phyloP scores from a whole-genome alignment of 441 rosid genomes.

The Gossypium schwendimanii region DNA sequence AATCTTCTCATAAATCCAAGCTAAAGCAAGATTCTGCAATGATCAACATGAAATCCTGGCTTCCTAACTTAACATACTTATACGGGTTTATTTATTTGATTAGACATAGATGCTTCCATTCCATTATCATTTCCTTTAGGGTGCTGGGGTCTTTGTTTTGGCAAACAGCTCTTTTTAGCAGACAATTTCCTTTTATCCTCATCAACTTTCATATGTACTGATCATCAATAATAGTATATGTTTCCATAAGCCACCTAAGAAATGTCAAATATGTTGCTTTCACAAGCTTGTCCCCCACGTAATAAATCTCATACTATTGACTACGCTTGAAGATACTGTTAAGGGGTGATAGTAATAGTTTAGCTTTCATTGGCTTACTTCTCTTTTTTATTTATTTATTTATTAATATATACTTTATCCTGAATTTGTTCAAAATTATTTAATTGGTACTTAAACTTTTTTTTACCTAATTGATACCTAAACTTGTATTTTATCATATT shows the following conservation, averaged over 20 bases:
- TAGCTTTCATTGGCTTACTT: background rate
- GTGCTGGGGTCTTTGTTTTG: background rate
- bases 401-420: too few relatives aligned
- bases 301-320: background rate
- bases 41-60: background rate
- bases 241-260: background rate
- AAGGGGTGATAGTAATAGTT: background rate
- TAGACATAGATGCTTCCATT: slow-evolving; percentile 16
- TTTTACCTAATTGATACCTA: too few relatives aligned
- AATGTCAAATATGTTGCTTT: slow-evolving; percentile 17
- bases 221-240: background rate
- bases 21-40: background rate
- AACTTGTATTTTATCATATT: too few relatives aligned
- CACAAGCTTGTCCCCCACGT: background rate
- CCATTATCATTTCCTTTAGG: background rate
- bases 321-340: background rate
- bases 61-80: background rate
- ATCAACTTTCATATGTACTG: background rate
- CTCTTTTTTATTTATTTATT: too few relatives aligned
- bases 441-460: too few relatives aligned
- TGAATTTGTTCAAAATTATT: too few relatives aligned
- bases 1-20: background rate
- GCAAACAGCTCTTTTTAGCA: background rate
- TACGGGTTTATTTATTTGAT: background rate
- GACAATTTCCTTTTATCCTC: background rate